Percentiles rank a stretch among this genome's conserved stretches.
Conservation (phyloP, 2,329 filamentous ascomycete genomes). For the Diaporthe amygdali region DNA sequence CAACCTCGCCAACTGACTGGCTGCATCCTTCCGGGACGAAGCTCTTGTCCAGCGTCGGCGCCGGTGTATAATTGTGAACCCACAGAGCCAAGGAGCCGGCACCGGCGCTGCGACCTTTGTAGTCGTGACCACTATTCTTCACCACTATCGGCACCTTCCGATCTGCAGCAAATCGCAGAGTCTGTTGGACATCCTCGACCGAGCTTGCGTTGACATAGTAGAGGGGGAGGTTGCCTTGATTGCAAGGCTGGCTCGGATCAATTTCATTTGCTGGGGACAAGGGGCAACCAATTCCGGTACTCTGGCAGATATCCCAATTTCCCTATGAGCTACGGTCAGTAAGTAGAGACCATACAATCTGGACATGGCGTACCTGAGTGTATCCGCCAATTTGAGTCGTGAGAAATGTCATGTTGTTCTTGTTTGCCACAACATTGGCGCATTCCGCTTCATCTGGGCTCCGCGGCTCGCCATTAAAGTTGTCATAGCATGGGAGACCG, state of each 20-base stretch:
- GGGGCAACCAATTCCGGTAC: neutral
- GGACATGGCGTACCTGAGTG: neutral
- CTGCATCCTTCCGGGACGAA: neutral
- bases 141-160: neutral
- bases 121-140: neutral
- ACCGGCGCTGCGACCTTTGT: neutral
- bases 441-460: neutral
- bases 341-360: too few species aligned
- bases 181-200: neutral
- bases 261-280: neutral
- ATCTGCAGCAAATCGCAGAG: neutral
- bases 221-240: neutral
- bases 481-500: neutral
- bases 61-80: neutral
- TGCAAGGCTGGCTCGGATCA: neutral
- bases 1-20: neutral
- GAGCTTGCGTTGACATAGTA: neutral
- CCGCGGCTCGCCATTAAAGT: neutral
- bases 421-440: neutral
- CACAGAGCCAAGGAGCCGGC: neutral
- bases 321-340: too few species aligned
- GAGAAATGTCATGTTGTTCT: neutral
- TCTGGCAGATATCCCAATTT: neutral
- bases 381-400: neutral
- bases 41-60: neutral